Percentiles rank a stretch among this genome's conserved stretches.
phyloP scores from a whole-genome alignment of 139 green algal species.

The Chlamydomonas sp. region DNA sequence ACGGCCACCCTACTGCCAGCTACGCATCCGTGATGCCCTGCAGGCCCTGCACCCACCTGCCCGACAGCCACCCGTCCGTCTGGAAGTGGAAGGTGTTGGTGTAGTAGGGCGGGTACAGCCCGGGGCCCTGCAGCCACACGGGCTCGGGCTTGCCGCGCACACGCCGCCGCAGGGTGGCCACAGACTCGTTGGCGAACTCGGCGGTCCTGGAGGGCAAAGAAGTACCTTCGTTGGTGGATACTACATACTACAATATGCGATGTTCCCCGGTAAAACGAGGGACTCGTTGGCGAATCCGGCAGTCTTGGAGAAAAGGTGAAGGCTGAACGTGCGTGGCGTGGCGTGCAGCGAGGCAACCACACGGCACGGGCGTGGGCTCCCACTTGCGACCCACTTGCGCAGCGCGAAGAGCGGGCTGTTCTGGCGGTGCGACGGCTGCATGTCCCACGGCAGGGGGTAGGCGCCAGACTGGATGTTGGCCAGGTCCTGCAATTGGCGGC shows the following conservation, averaged over 20 bases:
- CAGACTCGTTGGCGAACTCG: slow-evolving; percentile 65
- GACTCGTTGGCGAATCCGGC: neutral
- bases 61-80: slow-evolving; percentile 87
- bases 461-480: slow-evolving; percentile 38
- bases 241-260: neutral
- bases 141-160: slow-evolving; percentile 45
- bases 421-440: slow-evolving; percentile 81
- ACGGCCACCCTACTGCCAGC: too few relatives aligned
- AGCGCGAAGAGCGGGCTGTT: slow-evolving; percentile 79
- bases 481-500: slow-evolving; percentile 39
- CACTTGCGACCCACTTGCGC: slow-evolving; percentile 33
- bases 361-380: too few relatives aligned
- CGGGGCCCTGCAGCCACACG: slow-evolving; percentile 64
- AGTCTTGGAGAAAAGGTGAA: too few relatives aligned
- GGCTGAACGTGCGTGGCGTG: neutral
- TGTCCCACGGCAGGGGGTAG: slow-evolving; percentile 89
- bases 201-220: slow-evolving; percentile 27
- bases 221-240: neutral
- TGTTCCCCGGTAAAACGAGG: neutral
- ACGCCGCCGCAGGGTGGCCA: slow-evolving; percentile 63
- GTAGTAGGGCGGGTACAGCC: slow-evolving; percentile 87
- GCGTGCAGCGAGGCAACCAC: neutral
- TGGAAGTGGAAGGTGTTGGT: slow-evolving; percentile 89
- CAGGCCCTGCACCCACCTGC: slow-evolving; percentile 6
- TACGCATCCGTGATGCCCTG: too few relatives aligned